Evolutionary conservation across 1,139 yeast species (phyloP).

Genomic region (Candida frijolesensis): DNA sequence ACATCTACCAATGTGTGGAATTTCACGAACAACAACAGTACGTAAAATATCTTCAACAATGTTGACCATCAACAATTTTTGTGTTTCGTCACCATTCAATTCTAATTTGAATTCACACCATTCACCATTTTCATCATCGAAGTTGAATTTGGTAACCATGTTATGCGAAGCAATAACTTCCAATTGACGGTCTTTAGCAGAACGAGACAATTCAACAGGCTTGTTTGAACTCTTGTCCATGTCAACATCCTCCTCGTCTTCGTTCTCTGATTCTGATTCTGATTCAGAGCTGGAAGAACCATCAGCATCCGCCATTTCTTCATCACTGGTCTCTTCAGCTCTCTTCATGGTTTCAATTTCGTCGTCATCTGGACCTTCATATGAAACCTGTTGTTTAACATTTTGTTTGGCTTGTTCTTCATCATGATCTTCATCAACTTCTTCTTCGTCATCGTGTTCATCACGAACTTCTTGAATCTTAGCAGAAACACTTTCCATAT

Average conservation of each 20-base stretch:
- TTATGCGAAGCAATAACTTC: constrained; percentile 75
- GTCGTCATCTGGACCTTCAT: constrained; percentile 93
- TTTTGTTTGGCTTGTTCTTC: constrained; percentile 41
- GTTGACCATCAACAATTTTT: constrained; percentile 95
- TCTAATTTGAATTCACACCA: constrained; percentile 93
- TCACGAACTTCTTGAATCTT: constrained; percentile 44
- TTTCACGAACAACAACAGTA: constrained; percentile 89
- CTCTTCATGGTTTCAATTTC: constrained; percentile 84
- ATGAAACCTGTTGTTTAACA: constrained; percentile 84
- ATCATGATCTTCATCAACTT: constrained; percentile 73
- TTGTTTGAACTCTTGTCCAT: constrained; percentile 16
- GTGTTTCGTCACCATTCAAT: constrained; percentile 74
- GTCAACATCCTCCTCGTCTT: constrained; percentile 27
- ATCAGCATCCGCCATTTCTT: constrained; percentile 48
- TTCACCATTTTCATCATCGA: constrained; percentile 84
- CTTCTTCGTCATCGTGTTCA: constrained; percentile 48
- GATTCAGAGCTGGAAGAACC: constrained; percentile 24
- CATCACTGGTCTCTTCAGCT: constrained; percentile 76
- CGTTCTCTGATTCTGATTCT: constrained; percentile 25
- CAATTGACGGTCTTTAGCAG: constrained; percentile 82
- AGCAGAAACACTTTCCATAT: constrained; percentile 35
- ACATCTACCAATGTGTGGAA: constrained; percentile 90
- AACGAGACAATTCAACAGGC: constrained; percentile 41
- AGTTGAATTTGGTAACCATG: constrained; percentile 77
- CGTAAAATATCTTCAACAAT: constrained; percentile 92